These are phyloP conservation scores for Elaeagnus macrophylla DNA, from an alignment of 306 rosid species.

Conservation along the genomic window DNA sequence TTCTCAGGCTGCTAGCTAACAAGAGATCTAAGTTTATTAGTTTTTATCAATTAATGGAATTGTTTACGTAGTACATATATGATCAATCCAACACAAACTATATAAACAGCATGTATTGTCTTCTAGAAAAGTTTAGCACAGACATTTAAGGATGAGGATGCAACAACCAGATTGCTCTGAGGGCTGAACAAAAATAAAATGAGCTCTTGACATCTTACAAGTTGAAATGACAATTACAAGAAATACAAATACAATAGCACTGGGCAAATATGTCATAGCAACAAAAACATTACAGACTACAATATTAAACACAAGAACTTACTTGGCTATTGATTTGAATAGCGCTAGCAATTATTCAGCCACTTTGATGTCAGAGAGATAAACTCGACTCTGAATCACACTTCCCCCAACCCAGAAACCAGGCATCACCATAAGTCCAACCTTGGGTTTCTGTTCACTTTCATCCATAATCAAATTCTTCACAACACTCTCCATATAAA, in stretches of 20 bases:
- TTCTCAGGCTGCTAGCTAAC: too few species aligned
- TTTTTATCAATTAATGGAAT: too few species aligned
- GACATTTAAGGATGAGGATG: too few species aligned
- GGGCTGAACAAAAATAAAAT: not conserved
- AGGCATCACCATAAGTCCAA: constrained; percentile 97
- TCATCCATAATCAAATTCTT: constrained; percentile 72
- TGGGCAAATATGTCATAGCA: constrained; percentile 5
- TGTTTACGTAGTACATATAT: too few species aligned
- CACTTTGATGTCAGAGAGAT: constrained; percentile 86
- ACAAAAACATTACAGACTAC: constrained; percentile 21
- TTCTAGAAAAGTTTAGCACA: too few species aligned
- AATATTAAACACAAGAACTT: constrained; percentile 22
- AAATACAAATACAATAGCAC: constrained; percentile 7
- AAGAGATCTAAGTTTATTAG: too few species aligned
- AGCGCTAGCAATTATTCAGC: constrained; percentile 47
- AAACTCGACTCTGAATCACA: constrained; percentile 88
- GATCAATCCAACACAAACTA: too few species aligned
- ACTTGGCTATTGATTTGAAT: constrained; percentile 14
- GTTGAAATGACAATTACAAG: not conserved
- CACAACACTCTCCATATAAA: constrained; percentile 88
- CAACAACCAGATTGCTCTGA: too few species aligned
- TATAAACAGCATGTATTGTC: too few species aligned
- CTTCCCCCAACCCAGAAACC: constrained; percentile 84
- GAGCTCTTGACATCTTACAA: not conserved
- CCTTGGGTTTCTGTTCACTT: constrained; percentile 58